Evolutionary conservation across 192 early-diverging fungal species (phyloP), one percentile per base, ranked within the genome.

Genomic region (Kickxella alabastrina): DNA sequence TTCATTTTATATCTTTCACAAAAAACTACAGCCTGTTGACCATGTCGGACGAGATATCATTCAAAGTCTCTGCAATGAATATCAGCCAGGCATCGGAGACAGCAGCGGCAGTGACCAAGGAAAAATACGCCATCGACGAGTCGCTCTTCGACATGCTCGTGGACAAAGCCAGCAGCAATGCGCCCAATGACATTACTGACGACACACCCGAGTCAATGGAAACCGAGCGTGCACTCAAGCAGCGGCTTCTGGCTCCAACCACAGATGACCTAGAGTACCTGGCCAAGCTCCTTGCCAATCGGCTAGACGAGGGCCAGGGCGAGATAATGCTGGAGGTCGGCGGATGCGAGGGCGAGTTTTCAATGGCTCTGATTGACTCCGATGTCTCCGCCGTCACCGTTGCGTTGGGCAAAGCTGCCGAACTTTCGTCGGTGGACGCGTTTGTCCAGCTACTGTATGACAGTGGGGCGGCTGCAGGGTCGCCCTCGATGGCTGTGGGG

Each of bases 241-340:
- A 82, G 37, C 79, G 77, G 34, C 60, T 81, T 15, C n/a, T 82
- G 38, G 45, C 73, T 29, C 58, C 60, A 0, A 62, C 63, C 17
- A 55, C 68, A 19, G 66, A 62, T 15, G 80, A 85, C 23, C 54
- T 70, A n/a, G 49, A 57, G 52, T 80, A 60, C 10, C 48, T 85
- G 8, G 46, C 62, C 29, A 54, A 52, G 12, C 45, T 75, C 38
- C 31, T 89, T 13, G 43, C 35, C 7, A 28, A 48, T 12, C 77
- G 79, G 47, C 74, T 89, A 54, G 55, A 56, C 34, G 77, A 81
- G 43, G 82, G 79, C 22, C 58, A 68, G 18, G 92, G 92, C 25
- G 90, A 95, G 78, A 66, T 81, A 0, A 54, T 95, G 12, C 73
- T 92, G 22, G 89, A 90, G 60, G 64, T 92, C 38, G 89, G 90